phyloP scores from a whole-genome alignment of 2,329 filamentous ascomycete genomes.

The Cladosporium phlei region DNA sequence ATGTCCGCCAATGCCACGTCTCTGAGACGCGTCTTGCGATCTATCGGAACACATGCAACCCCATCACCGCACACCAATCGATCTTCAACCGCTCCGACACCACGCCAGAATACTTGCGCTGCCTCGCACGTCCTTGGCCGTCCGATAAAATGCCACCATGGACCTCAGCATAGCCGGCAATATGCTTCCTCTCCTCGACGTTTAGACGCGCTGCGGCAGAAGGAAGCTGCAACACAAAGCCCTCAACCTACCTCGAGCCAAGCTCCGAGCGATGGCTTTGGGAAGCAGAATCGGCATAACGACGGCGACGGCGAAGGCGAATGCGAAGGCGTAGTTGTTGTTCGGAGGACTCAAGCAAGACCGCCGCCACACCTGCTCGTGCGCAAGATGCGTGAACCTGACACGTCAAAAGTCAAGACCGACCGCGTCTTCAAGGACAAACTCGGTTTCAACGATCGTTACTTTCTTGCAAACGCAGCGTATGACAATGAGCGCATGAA shows the following conservation, averaged over 20 bases:
- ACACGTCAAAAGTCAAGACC: no score
- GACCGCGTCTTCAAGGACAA: no score
- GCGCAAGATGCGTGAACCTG: no score
- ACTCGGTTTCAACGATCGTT: neutral
- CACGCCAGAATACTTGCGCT: neutral
- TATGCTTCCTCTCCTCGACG: neutral
- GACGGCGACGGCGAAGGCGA: no score
- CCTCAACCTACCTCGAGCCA: no score
- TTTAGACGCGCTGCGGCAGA: neutral
- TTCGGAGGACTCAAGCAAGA: neutral
- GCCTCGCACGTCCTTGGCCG: neutral
- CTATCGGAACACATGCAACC: conserved; percentile 2
- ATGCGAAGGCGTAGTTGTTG: no score
- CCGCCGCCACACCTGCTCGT: no score
- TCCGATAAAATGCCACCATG: neutral
- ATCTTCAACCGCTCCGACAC: neutral
- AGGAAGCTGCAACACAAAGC: no score
- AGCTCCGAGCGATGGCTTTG: no score
- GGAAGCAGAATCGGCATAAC: no score
- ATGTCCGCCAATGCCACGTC: conserved; percentile 13
- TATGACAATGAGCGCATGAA: neutral
- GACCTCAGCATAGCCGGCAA: neutral
- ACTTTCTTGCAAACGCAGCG: neutral
- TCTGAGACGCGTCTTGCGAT: conserved; percentile 11
- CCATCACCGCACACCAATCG: neutral